phyloP scores from a whole-genome alignment of 352 stramenopile species.

The Elongisporangium senticosum region DNA sequence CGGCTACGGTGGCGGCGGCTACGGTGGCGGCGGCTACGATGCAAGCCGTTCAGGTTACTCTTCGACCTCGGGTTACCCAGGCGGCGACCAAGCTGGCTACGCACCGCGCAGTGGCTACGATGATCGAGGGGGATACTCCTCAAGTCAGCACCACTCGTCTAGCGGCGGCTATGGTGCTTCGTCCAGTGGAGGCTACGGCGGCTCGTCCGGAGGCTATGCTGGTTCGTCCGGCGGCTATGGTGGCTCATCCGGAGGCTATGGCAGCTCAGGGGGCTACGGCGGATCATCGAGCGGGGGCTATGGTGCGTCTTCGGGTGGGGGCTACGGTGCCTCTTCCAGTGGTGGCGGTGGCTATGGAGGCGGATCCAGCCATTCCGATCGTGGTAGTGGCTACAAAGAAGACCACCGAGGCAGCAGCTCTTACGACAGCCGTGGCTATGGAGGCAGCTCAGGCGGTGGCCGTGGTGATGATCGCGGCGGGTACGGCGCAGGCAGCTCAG shows the following conservation, averaged over 20 bases:
- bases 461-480: conserved; percentile 7
- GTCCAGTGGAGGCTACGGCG: conserved; percentile 21
- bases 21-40: conserved; percentile 20
- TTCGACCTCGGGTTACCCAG: conserved; percentile 7
- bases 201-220: conserved; percentile 16
- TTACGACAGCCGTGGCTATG: conserved; percentile 13
- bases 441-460: conserved; percentile 9
- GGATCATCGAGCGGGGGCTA: conserved; percentile 12
- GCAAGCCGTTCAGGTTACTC: conserved; percentile 4
- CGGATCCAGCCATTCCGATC: background rate
- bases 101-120: conserved; percentile 15
- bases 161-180: conserved; percentile 25
- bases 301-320: conserved; percentile 5
- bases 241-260: conserved; percentile 15
- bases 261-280: conserved; percentile 12
- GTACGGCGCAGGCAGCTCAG: conserved; percentile 5
- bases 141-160: conserved; percentile 13
- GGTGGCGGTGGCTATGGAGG: conserved; percentile 1
- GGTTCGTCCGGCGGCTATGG: conserved; percentile 13
- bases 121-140: conserved; percentile 17
- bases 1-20: conserved; percentile 20
- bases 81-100: background rate
- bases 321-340: conserved; percentile 3
- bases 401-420: conserved; percentile 2
- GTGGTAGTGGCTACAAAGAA: conserved; percentile 4